Base-by-base conservation (phyloP, 163 green algal species). In the Chlamydomonas reinhardtii region DNA sequence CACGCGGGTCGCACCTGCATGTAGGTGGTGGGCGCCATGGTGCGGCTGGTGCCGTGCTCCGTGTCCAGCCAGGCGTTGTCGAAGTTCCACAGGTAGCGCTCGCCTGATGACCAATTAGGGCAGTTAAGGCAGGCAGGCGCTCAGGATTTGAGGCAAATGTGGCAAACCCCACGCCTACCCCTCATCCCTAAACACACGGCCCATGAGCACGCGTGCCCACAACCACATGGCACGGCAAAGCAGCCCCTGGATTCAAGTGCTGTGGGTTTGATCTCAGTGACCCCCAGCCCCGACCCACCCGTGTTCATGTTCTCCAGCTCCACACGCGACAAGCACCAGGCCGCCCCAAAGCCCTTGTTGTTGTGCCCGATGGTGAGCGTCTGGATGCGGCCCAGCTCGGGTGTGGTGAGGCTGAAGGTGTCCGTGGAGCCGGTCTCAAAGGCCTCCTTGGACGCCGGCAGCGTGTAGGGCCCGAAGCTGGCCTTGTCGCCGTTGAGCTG, bases 301-400 rank as follows among this genome's bases (percentile, higher is more conserved):
- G 89, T 92, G 17, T 79, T 83, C 82, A 92, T 88, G 76, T 91
- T 91, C 73, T 90, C 82, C 62, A 96, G 84, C 86, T 94, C 89
- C 52, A 92, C 90, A 2, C 83, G 69, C 9, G 93, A 84, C 76
- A 96, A 72, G 52, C 93, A 90, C 93, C 94, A 96, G 14, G 82
- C 87, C 0, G 92, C 82, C 9, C 86, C 82, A 15, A 90, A 74
- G 29, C 87, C 86, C 65, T 86, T 89, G 83, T 90, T 84, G 86
- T 94, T 92, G 89, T 96, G 91, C 8, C 87, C 83, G 59, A 95
- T 79, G 12, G 73, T 85, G 62, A 94, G 88, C 59, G 82, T 52
- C 54, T 82, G 35, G 32, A 95, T 82, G 34, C n/a, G 31, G 1
- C 90, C 90, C 75, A 93, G 84, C 0, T 91, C 75, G 32, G 84